Conservation (phyloP, 306 rosid species). For the Malus orientalis region DNA sequence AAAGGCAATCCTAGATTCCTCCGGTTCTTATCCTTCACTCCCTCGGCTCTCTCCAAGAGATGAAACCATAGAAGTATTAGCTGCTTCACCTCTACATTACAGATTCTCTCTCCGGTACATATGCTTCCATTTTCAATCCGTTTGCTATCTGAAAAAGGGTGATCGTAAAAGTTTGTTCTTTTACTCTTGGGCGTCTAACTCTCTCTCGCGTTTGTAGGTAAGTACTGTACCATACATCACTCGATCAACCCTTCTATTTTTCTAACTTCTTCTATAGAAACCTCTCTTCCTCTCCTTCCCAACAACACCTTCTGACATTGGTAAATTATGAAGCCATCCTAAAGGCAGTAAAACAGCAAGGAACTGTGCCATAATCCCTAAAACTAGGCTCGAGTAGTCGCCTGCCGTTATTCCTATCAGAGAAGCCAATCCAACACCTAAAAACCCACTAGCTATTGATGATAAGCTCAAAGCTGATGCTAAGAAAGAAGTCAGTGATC, state of each 20-base stretch:
- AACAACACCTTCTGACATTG: constrained; percentile 26
- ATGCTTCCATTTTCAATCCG: not conserved
- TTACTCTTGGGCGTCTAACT: constrained; percentile 44
- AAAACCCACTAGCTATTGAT: constrained; percentile 60
- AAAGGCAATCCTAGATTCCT: not conserved
- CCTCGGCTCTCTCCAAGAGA: not conserved
- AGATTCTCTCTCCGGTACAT: not conserved
- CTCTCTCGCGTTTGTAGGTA: constrained; percentile 59
- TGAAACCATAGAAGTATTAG: not conserved
- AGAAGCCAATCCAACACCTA: constrained; percentile 73
- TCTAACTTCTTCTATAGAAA: constrained; percentile 47
- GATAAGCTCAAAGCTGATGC: constrained; percentile 68
- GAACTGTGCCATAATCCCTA: constrained; percentile 58
- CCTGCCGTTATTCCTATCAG: constrained; percentile 52
- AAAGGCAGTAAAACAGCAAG: constrained; percentile 61
- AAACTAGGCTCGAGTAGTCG: constrained; percentile 57
- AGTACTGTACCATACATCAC: constrained; percentile 35
- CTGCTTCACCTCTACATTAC: not conserved
- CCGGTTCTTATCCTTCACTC: not conserved
- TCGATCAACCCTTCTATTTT: constrained; percentile 71
- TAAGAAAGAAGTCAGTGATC: constrained; percentile 77
- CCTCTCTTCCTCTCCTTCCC: constrained; percentile 42
- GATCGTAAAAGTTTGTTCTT: not conserved
- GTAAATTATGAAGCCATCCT: constrained; percentile 43
- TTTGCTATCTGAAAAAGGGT: not conserved